Base-by-base conservation (phyloP, 116 monocot species). In the Trichopus zeylanicus region DNA sequence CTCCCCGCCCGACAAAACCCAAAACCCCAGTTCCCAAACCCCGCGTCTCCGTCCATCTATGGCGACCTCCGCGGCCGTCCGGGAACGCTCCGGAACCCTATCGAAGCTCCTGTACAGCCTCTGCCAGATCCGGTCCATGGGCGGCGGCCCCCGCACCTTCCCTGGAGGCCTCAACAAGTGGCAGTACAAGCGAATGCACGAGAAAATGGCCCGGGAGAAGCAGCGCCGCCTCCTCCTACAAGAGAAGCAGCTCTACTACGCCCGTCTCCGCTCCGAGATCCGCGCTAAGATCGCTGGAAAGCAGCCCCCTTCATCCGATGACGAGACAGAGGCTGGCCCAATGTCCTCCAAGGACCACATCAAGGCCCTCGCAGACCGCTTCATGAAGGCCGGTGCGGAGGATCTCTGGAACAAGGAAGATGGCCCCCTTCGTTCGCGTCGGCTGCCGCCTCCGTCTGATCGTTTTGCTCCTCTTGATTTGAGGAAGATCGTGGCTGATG, bases 141-240 rank as follows among this genome's bases (percentile, higher is more conserved):
- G 98, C 56, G 84, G 98, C 29, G 98, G 91, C 1, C 98, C 91
- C 28, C 74, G 98, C 20, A 98, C 98, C 30, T 98, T 98, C 61
- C 85, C 91, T 6, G 92, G 92, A 1, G 98, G 98, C 52, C 77
- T 91, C 65, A 76, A 67, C 74, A 98, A 98, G 74, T 98, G 98
- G 98, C 92, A 98, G 73, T 83, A 88, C 76, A 85, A 85, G 66
- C 91, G 98, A 23, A 85, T 98, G 91, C 98, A 98, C 77, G 92
- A 98, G 85, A 98, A 91, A 78, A 63, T 85, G 23, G 98, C 98
- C 21, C 63, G 75, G 25, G 82, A 85, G 46, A 98, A 98, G 75
- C 82, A 91, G 62, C 69, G 69, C 29, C 68, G 67, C 29, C 82
- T 98, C 39, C 81, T 98, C 33, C 52, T 82, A 6, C 79, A 87